A percentile compares a stretch with the other conserved stretches of the same genome.
Conservation (phyloP, 306 rosid genomes). For the Malus orientalis region DNA sequence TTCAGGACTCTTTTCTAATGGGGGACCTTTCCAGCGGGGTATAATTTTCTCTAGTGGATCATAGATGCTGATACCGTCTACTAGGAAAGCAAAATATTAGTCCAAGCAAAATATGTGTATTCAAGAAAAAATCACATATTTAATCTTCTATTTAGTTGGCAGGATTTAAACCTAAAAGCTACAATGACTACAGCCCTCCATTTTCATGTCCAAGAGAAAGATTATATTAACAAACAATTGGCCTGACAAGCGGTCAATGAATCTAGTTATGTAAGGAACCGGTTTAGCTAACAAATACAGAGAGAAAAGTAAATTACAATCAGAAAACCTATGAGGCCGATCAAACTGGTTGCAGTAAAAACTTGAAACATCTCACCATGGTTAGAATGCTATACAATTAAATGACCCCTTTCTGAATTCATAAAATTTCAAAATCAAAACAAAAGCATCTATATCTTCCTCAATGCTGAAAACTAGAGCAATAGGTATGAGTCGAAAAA, state of each 20-base stretch:
- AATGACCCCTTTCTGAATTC: background rate
- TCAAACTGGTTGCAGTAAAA: background rate
- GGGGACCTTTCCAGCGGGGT: conserved; percentile 90
- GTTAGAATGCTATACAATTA: background rate
- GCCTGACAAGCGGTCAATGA: background rate
- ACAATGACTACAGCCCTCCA: background rate
- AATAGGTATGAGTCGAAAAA: conserved; percentile 11
- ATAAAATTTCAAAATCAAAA: background rate
- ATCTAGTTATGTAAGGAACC: background rate
- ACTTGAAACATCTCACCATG: background rate
- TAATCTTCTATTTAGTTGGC: background rate
- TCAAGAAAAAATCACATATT: background rate
- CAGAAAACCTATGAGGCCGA: background rate
- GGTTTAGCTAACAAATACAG: background rate
- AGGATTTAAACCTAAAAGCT: background rate
- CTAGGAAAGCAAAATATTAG: conserved; percentile 24
- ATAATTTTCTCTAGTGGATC: conserved; percentile 82
- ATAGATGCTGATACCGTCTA: conserved; percentile 82
- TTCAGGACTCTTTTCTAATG: conserved; percentile 63
- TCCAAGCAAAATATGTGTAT: background rate
- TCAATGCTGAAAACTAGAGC: conserved; percentile 11
- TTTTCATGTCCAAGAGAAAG: background rate
- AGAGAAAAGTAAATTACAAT: background rate
- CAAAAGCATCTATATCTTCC: background rate
- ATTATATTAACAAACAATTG: background rate